Evolutionary conservation across 1,139 yeast genomes (phyloP).

Genomic region (Magnusiomyces tetraspermus): DNA sequence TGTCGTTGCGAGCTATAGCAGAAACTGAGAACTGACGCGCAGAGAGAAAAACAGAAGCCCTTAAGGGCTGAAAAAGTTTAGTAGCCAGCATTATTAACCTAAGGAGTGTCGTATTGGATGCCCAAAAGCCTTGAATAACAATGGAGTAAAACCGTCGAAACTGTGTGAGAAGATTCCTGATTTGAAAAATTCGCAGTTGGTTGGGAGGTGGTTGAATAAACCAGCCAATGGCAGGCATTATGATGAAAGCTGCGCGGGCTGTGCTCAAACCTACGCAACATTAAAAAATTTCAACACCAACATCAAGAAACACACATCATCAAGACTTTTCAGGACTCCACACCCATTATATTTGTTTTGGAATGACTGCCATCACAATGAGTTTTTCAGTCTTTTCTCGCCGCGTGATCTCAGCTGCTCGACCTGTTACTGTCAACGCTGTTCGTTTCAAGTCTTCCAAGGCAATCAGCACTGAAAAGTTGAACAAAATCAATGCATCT

Average conservation of each 20-base stretch:
- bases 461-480: background rate
- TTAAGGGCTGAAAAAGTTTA: background rate
- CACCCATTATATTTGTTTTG: background rate
- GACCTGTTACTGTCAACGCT: background rate
- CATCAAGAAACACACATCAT: background rate
- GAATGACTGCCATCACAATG: background rate
- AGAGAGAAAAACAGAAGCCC: background rate
- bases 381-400: background rate
- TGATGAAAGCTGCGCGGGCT: background rate
- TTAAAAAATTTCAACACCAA: background rate
- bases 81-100: background rate
- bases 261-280: background rate
- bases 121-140: background rate
- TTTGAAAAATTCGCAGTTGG: background rate
- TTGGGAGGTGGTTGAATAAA: background rate
- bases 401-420: background rate
- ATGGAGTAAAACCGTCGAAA: too few relatives aligned
- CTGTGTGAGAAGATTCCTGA: background rate
- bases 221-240: background rate
- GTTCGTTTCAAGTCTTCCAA: background rate
- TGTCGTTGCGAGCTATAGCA: background rate
- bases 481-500: conserved; percentile 11
- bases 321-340: background rate
- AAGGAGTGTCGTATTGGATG: too few relatives aligned
- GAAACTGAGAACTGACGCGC: background rate